phyloP scores from a whole-genome alignment of 441 rosid genomes.

The Manihot esculenta region DNA sequence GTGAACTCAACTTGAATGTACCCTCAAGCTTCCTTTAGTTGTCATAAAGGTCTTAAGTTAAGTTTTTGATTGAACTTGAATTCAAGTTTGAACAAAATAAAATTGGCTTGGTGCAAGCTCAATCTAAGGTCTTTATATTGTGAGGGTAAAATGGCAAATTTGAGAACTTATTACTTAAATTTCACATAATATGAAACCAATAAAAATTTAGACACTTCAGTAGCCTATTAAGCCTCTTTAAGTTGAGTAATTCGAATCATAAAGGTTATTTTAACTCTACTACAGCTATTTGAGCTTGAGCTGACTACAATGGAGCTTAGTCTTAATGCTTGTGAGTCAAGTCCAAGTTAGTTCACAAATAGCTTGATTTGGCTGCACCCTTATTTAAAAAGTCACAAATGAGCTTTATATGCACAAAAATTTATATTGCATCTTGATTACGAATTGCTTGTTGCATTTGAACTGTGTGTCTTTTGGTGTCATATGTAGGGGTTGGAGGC shows the following conservation, averaged over 20 bases:
- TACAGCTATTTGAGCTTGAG: background rate
- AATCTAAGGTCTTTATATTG: background rate
- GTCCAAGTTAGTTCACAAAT: background rate
- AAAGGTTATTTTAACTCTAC: background rate
- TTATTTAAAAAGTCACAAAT: background rate
- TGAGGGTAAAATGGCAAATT: background rate
- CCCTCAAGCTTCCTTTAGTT: background rate
- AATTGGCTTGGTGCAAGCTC: background rate
- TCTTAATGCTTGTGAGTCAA: background rate
- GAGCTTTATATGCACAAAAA: background rate
- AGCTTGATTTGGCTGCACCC: background rate
- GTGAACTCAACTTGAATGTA: background rate
- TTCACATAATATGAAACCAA: background rate
- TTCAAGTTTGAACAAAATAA: background rate
- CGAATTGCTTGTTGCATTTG: background rate
- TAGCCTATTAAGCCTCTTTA: background rate
- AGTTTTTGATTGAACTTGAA: background rate
- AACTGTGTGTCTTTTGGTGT: constrained; percentile 1
- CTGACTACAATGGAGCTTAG: background rate
- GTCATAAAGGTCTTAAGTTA: background rate
- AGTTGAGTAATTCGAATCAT: background rate
- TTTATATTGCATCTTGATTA: constrained; percentile 1
- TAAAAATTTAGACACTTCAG: background rate
- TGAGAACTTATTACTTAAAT: background rate
- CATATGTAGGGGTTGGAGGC: constrained; percentile 83